A percentile compares a stretch with the other conserved stretches of the same genome.
phyloP scores from a whole-genome alignment of 352 stramenopile genomes.

The Phytophthora pisi region DNA sequence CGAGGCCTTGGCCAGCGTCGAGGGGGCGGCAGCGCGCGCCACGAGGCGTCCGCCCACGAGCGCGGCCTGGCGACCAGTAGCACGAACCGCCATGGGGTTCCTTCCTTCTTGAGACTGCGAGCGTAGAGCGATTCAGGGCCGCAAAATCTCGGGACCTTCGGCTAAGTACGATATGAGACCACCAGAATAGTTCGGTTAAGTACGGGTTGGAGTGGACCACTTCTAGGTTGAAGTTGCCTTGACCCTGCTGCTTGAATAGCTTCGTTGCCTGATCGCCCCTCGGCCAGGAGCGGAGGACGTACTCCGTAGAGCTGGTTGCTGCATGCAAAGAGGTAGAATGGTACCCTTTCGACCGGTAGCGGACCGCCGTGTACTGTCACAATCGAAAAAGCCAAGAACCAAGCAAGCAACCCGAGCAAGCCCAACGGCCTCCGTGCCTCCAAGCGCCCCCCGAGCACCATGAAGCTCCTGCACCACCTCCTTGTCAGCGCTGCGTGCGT shows the following conservation, averaged over 20 bases:
- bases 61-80: slow-evolving; percentile 35
- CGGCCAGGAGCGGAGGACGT: too few species aligned
- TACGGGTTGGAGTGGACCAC: slow-evolving; percentile 14
- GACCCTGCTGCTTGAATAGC: too few species aligned
- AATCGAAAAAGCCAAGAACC: not conserved
- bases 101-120: not conserved
- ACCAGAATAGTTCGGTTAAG: slow-evolving; percentile 6
- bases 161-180: slow-evolving; percentile 17
- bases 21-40: slow-evolving; percentile 8
- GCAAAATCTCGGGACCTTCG: slow-evolving; percentile 17
- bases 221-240: too few species aligned
- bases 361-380: too few species aligned
- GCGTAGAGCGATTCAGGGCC: slow-evolving; percentile 11
- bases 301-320: too few species aligned
- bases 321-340: too few species aligned
- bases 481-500: not conserved
- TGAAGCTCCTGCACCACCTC: not conserved
- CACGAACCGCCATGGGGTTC: slow-evolving; percentile 21
- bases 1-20: not conserved
- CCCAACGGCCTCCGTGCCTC: not conserved
- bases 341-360: too few species aligned
- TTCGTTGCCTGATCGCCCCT: too few species aligned
- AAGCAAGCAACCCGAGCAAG: not conserved
- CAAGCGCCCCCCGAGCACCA: not conserved
- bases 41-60: slow-evolving; percentile 46